Conservation (phyloP, 495 filamentous ascomycete genomes). For the Amphirosellinia nigrospora region DNA sequence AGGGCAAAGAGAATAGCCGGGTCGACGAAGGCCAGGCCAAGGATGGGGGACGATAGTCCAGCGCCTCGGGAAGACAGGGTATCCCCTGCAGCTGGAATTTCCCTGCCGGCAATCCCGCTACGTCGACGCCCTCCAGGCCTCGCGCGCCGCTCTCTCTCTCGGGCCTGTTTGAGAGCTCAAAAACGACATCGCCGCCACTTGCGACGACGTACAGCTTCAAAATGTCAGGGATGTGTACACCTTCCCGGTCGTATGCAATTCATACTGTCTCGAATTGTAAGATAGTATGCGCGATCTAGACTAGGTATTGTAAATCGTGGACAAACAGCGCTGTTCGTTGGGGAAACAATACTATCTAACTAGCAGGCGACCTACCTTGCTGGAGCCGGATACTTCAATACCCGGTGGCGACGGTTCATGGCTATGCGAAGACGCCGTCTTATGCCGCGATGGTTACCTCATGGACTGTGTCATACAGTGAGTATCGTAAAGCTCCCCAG, state of each 20-base stretch:
- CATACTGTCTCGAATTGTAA: slow-evolving; percentile 4
- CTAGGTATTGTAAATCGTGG: not conserved
- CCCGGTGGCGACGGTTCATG: not conserved
- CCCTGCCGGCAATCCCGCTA: slow-evolving; percentile 42
- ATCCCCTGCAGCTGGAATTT: slow-evolving; percentile 43
- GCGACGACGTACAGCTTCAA: slow-evolving; percentile 9
- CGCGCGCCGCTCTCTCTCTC: not conserved
- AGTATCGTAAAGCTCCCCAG: not conserved
- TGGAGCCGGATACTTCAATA: not conserved
- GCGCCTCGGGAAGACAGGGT: slow-evolving; percentile 33
- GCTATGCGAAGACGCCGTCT: not conserved
- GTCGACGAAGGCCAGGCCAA: slow-evolving; percentile 19
- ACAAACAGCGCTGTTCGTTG: not conserved
- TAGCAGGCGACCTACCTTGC: not conserved
- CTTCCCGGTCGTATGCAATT: not conserved
- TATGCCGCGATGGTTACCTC: slow-evolving; percentile 2
- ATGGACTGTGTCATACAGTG: slow-evolving; percentile 1
- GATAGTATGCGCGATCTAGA: not conserved
- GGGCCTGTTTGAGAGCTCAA: slow-evolving; percentile 15
- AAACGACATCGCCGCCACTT: slow-evolving; percentile 18
- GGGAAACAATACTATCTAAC: not conserved
- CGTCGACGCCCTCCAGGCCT: slow-evolving; percentile 31
- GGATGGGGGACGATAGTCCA: slow-evolving; percentile 22
- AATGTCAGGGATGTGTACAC: not conserved
- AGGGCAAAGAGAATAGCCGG: slow-evolving; percentile 14